Evolutionary conservation across 768 basidiomycete species (phyloP), one percentile per base, ranked within the genome.

Genomic region (Calocera viscosa): DNA sequence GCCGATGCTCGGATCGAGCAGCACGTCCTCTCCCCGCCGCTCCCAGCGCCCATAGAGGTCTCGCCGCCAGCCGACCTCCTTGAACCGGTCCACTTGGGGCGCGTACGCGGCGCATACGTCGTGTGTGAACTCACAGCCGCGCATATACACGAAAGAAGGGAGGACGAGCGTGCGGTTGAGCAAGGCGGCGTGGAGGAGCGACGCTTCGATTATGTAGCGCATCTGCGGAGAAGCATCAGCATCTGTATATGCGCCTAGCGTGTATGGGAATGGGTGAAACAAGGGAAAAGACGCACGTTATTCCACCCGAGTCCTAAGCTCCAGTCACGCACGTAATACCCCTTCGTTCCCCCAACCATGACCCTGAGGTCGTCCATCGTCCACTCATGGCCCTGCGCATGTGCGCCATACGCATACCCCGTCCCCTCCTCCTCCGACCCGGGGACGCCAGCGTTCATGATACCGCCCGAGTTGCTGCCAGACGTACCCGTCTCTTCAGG

Each of bases 201-300:
- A 73, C 1, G 80, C 77, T 68, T 82, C 81, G 67, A 82, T 76
- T 67, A 82, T 82, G 68, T 82, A 82, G 22, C 81, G 78, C 75
- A 82, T 76, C 81, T 68, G n/a, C n/a, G n/a, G n/a, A n/a, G n/a
- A n/a, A n/a, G n/a, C n/a, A 1, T 28, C 41, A 30, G 10, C 33
- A 43, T 60, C 24, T n/a, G 17, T n/a, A 63, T 33, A 41, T 11
- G 17, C 16, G 10, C 30, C 35, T 38, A 38, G 35, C 16, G n/a
- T 14, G 32, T 19, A 40, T 35, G 49, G 63, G 60, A 3, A 40
- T 24, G 11, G n/a, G n/a, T n/a, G 17, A 35, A 38, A 38, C 2
- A 40, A 26, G 39, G 1, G 63, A 12, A n/a, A n/a, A n/a, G 40
- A 71, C 80, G 67, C 34, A 81, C 80, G 49, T 82, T 82, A 70